Percentiles rank a stretch among this genome's conserved stretches.
Conservation (phyloP, 73 alveolate species). For the Paramecium caudatum region DNA sequence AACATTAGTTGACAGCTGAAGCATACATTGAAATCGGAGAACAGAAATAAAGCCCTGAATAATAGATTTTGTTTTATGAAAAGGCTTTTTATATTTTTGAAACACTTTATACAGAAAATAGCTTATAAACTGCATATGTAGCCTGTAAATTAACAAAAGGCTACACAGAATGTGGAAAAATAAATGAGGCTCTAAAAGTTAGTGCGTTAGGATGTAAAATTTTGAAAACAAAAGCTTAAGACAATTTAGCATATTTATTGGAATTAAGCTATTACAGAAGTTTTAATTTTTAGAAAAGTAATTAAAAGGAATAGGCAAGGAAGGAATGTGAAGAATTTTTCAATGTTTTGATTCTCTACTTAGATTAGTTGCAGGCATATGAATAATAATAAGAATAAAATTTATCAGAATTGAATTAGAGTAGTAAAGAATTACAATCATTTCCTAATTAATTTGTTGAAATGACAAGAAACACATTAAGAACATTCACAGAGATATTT, state of each 20-base stretch:
- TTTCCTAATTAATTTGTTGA: slow-evolving; percentile 8
- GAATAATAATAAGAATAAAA: not conserved
- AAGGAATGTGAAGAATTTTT: slow-evolving; percentile 63
- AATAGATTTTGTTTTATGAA: slow-evolving; percentile 18
- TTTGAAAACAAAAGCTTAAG: slow-evolving; percentile 35
- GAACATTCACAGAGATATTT: not conserved
- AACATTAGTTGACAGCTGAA: slow-evolving; percentile 62
- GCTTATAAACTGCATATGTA: slow-evolving; percentile 37
- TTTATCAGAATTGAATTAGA: not conserved
- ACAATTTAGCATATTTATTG: not conserved
- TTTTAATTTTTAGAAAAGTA: not conserved
- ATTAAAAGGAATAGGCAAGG: slow-evolving; percentile 19
- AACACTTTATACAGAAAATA: slow-evolving; percentile 52
- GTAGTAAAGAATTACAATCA: not conserved
- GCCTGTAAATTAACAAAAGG: slow-evolving; percentile 6
- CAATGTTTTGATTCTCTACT: not conserved
- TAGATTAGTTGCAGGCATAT: slow-evolving; percentile 4
- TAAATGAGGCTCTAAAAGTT: slow-evolving; percentile 24
- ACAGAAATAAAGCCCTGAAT: slow-evolving; percentile 5
- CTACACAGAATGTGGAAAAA: slow-evolving; percentile 58
- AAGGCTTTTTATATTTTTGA: slow-evolving; percentile 56
- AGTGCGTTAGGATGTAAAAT: not conserved
- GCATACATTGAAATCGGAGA: slow-evolving; percentile 56
- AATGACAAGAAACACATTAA: slow-evolving; percentile 3
- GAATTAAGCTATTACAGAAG: slow-evolving; percentile 29